Base-by-base conservation (phyloP, 208 protist genomes). In the Trypanosoma avium region DNA sequence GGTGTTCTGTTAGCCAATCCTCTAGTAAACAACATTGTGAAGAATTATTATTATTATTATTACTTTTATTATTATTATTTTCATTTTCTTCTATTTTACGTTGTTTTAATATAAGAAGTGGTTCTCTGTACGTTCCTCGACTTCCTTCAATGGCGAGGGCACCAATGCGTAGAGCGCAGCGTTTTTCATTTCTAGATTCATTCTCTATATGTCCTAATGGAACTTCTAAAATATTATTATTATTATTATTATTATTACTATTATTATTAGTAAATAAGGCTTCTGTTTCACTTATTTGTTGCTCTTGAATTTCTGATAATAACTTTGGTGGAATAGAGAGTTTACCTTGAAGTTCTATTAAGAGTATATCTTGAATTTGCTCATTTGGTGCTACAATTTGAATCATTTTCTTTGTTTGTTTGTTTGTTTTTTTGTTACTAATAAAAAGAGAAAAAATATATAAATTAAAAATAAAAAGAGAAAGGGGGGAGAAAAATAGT, bases 281-380 rank as follows among this genome's bases (percentile, higher is more conserved):
- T 3, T 60, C 52, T 9, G 21, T 29, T 2, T 38, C 50, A 42
- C 55, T n/a, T n/a, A n/a, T n/a, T n/a, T 47, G 53, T 26, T 65
- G 27, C 49, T 61, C 67, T 21, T 55, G 57, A 3, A 57, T 65
- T 35, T 75, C 60, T 17, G 42, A 29, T 3, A 75, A 15, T 17
- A 76, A 33, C 35, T 79, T 77, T 4, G 70, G 67, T 26, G 81
- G 66, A 55, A 88, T 81, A 52, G 52, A 33, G 21, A 91, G 69
- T 49, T 71, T 75, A 13, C 85, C 85, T 40, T 92, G 85, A 17
- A 92, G 54, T 50, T 92, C 81, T n/a, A 92, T 62, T 30, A 92
- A 75, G 60, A 83, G 61, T 80, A 92, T 87, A 40, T 79, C 61
- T 4, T 73, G 75, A 65, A 92, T 26, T 3, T 65, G 61, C 1